phyloP scores from a whole-genome alignment of 2,329 filamentous ascomycete species.

The Septoria petroselini region DNA sequence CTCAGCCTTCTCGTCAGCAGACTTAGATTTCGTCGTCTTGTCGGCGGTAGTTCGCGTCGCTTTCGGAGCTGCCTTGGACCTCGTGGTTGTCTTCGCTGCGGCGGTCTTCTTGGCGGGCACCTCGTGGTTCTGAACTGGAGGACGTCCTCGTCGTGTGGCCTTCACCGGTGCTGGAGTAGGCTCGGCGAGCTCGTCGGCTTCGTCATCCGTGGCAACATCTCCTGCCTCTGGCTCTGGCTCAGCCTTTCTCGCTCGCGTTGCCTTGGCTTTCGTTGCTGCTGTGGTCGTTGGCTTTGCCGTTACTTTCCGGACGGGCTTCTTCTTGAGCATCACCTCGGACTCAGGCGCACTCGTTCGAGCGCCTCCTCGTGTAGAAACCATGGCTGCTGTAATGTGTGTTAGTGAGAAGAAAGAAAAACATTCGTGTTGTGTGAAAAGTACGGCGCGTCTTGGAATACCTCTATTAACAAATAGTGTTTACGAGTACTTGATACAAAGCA shows the following conservation, averaged over 20 bases:
- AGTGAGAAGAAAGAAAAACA: neutral
- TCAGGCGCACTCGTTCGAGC: conserved; percentile 26
- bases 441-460: no score
- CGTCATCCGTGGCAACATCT: neutral
- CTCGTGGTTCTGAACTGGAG: conserved; percentile 19
- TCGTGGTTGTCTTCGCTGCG: neutral
- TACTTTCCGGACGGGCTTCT: conserved; percentile 38
- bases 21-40: conserved; percentile 8
- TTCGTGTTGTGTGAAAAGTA: no score
- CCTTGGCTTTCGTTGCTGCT: conserved; percentile 16
- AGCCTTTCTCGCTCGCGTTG: conserved; percentile 27
- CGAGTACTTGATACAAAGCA: no score
- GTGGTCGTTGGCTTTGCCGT: conserved; percentile 27
- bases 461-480: no score
- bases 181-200: conserved; percentile 21
- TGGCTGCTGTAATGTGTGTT: conserved; percentile 19
- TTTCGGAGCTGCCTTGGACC: conserved; percentile 3
- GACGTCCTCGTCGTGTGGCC: conserved; percentile 12
- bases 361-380: conserved; percentile 39
- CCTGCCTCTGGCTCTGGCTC: conserved; percentile 14
- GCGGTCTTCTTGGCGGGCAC: conserved; percentile 6
- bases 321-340: conserved; percentile 29
- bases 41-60: conserved; percentile 2
- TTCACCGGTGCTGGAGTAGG: conserved; percentile 17
- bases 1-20: conserved; percentile 9